Base-by-base conservation (phyloP, 164 flowering plant species). In the Magnolia changhungtana region DNA sequence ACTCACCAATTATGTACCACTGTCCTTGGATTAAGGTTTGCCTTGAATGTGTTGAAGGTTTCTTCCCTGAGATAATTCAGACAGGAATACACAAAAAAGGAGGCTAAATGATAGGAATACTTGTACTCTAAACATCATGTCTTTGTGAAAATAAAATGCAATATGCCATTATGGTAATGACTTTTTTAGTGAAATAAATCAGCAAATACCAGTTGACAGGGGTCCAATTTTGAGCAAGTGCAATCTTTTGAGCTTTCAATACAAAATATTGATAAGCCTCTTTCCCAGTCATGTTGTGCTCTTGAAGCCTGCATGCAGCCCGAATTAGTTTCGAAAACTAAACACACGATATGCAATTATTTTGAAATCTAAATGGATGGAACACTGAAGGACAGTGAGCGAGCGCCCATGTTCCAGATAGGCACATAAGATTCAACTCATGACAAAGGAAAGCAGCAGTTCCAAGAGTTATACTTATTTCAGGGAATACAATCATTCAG, bases 1-100 rank as follows among this genome's bases (percentile, higher is more conserved):
- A 80, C 89, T 84, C 77, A 96, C 99, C 99, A 96, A 80, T 96
- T 94, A 79, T 96, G 99, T 73, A 96, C 94, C 80, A 94, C 89
- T 9, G 97, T 94, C 80, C 50, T 77, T 27, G 98, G 98, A 80
- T 86, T 86, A 72, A 96, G 95, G 7, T 85, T 85, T 75, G 74
- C 55, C 19, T 89, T 80, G 82, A 96, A 96, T 50, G 89, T 20
- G 80, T 88, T 90, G 88, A 94, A 96, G 20, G 99, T 91, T 85
- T 96, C 99, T 83, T 94, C 99, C 99, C 99, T 92, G 85, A 68
- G 51, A 82, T 18, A 21, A 74, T 73, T 18, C 66, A 67, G 10
- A 71, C 21, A n/a, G 69, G 49, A 18, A 69, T 27, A n/a, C 21
- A 37, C 19, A 76, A 45, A 20, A 29, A 20, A 64, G 16, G 52